Conservation (phyloP, 495 filamentous ascomycete genomes). For the Aspergillus carlsbadensis region DNA sequence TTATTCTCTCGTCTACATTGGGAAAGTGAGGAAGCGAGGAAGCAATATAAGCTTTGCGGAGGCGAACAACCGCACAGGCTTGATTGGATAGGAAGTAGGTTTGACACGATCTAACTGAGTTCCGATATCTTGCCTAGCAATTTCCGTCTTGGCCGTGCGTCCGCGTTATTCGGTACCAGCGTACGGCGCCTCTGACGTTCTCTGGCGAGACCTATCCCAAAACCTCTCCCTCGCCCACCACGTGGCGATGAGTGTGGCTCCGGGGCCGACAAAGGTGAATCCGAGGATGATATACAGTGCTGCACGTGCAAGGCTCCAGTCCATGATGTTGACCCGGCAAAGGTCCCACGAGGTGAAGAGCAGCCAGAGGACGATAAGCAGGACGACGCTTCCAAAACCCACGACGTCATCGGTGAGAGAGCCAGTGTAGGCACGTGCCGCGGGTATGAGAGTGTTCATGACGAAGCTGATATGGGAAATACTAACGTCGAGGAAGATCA, state of each 20-base stretch:
- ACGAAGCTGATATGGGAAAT: neutral
- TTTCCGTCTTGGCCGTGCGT: too few relatives aligned
- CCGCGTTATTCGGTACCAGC: too few relatives aligned
- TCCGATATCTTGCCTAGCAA: too few relatives aligned
- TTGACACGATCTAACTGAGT: too few relatives aligned
- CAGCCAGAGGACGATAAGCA: neutral
- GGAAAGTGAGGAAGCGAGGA: too few relatives aligned
- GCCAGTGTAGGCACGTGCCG: neutral
- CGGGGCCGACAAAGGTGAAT: neutral
- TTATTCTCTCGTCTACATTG: too few relatives aligned
- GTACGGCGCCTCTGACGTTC: neutral
- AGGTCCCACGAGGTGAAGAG: conserved; percentile 11
- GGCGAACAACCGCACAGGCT: too few relatives aligned
- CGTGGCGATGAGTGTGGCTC: neutral
- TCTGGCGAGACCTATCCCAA: conserved; percentile 1
- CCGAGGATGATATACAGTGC: neutral
- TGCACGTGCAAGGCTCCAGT: neutral
- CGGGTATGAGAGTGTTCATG: neutral
- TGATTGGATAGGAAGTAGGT: too few relatives aligned
- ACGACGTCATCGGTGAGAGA: neutral
- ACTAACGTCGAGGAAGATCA: neutral
- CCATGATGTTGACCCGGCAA: conserved; percentile 4
- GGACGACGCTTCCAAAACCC: neutral
- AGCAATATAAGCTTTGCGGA: too few relatives aligned
- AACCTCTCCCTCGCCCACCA: conserved; percentile 6